A percentile compares a stretch with the other conserved stretches of the same genome.
Evolutionary conservation across 768 basidiomycete genomes (phyloP).

Genomic region (Amanita thiersii): DNA sequence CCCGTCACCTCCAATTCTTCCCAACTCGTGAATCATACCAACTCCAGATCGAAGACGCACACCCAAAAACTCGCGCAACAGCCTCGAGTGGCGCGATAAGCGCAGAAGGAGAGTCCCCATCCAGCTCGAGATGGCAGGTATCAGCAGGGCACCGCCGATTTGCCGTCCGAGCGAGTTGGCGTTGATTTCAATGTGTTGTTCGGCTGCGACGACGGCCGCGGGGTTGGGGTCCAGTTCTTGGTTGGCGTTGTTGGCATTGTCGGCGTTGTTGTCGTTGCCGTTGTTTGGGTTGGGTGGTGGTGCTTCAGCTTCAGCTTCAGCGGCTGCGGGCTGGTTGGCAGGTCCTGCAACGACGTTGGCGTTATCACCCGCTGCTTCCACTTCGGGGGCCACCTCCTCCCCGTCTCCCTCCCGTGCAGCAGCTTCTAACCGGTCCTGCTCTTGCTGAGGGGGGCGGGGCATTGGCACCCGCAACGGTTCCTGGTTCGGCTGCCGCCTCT

Average conservation of each 20-base stretch:
- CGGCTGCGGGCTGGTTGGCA: not conserved
- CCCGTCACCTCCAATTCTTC: constrained; percentile 7
- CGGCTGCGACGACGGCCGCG: constrained; percentile 41
- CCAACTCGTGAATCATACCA: constrained; percentile 8
- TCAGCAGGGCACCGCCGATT: constrained; percentile 60
- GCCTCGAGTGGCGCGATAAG: constrained; percentile 36
- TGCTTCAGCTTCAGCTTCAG: not conserved
- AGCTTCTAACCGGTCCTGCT: too few species aligned
- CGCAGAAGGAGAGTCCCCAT: constrained; percentile 58
- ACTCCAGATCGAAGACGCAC: constrained; percentile 13
- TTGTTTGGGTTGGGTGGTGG: constrained; percentile 11
- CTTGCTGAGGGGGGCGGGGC: too few species aligned
- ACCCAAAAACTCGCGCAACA: constrained; percentile 33
- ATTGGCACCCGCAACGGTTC: too few species aligned
- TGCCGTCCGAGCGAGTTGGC: constrained; percentile 55
- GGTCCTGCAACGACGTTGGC: too few species aligned
- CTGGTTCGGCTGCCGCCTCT: too few species aligned
- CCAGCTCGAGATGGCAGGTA: constrained; percentile 55
- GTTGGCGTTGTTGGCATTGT: constrained; percentile 6
- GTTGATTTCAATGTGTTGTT: constrained; percentile 50
- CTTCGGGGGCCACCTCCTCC: too few species aligned
- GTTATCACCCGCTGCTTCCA: too few species aligned
- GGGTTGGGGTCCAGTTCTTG: constrained; percentile 22
- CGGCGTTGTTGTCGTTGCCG: constrained; percentile 15
- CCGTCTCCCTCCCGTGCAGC: too few species aligned